Evolutionary conservation across 345 rosid species (phyloP).

Genomic region (Acer campestre): DNA sequence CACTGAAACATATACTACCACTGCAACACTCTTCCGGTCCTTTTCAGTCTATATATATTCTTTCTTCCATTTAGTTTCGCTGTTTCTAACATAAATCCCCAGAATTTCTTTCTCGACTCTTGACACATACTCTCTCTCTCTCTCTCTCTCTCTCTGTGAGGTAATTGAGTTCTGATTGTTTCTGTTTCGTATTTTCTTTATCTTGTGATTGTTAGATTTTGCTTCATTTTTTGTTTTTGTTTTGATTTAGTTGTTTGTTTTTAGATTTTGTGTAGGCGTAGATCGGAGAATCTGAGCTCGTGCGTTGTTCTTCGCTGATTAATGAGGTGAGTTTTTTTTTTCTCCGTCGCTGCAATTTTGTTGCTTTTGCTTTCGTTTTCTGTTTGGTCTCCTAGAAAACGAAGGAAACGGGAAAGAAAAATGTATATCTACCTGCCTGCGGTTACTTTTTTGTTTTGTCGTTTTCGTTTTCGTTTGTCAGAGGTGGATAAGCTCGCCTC

Average conservation of each 20-base stretch:
- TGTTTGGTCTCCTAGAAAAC: conserved; percentile 42
- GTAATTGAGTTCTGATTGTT: conserved; percentile 14
- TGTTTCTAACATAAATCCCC: conserved; percentile 39
- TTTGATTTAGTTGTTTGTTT: neutral
- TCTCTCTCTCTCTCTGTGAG: conserved; percentile 14
- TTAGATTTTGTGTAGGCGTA: conserved; percentile 4
- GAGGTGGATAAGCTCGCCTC: conserved; percentile 23
- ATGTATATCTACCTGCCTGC: neutral
- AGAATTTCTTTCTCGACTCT: conserved; percentile 27
- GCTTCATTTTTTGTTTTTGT: neutral
- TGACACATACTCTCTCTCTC: conserved; percentile 7
- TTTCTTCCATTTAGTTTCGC: conserved; percentile 23
- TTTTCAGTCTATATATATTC: neutral
- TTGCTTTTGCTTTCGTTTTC: neutral
- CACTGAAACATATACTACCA: neutral
- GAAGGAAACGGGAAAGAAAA: conserved; percentile 9
- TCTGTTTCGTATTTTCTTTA: neutral
- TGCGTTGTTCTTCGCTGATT: conserved; percentile 25
- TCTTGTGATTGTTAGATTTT: neutral
- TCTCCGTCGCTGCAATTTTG: neutral
- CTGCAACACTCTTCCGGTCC: neutral
- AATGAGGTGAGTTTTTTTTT: conserved; percentile 31
- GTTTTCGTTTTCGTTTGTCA: neutral
- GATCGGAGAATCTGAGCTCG: conserved; percentile 37
- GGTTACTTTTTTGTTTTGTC: neutral